Evolutionary conservation across 495 filamentous ascomycete genomes (phyloP), one percentile per base, ranked within the genome.

Genomic region (Platismatia glauca): DNA sequence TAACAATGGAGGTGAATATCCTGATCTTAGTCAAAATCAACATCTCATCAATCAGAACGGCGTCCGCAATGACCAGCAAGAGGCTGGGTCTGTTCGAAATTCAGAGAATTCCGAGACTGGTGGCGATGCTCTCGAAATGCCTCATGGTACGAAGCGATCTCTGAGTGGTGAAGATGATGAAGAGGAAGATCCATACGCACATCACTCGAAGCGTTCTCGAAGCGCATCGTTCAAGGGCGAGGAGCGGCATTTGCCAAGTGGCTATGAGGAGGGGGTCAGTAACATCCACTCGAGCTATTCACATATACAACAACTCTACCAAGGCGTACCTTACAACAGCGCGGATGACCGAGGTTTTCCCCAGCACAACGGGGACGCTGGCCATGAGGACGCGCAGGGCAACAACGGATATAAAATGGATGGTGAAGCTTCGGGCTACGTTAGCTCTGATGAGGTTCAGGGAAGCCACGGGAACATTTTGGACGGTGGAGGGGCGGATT

Each of bases 81-180:
- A 16, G 48, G 9, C 12, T 52, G 27, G 5, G 11, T 29, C 48
- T 16, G 48, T 13, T 1, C 9, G 7, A 16, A 18, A 6, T 31
- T 52, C 18, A 6, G 13, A 15, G 48, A 1, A 6, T 18, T 29
- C 48, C 12, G 24, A 52, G 13, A 13, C 27, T 52, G 24, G 18
- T 31, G 24, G 4, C 29, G 12, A 52, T 31, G 13, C 12, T 18
- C 11, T 31, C 48, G 27, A 11, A 31, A 5, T 52, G 27, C 48
- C 24, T 52, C 48, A 31, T 31, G 48, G 48, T 52, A 52, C 31
- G 13, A 59, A 59, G 58, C 58, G 58, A 24, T 50, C 58, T 3
- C 38, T 43, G 43, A 44, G 22, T 46, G 27, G 8, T 16, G 15
- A 20, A 34, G 29, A 35, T 2, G 20, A 59, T 27, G 43, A 59